Evolutionary conservation across 805 yeast species (phyloP).

Genomic region (Wickerhamiella domercqiae): DNA sequence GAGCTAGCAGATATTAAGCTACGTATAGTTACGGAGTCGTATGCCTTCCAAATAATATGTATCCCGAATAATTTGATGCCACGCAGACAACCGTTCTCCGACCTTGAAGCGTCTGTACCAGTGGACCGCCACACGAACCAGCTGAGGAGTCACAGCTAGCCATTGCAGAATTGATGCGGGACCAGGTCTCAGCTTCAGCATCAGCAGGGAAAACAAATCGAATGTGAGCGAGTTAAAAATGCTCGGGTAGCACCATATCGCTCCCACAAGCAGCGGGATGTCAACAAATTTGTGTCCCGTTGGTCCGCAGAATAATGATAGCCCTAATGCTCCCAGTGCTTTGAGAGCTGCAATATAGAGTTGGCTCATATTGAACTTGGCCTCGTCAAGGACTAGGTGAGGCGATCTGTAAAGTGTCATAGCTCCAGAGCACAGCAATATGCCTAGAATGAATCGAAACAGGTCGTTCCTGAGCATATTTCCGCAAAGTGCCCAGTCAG

Average conservation of each 20-base stretch:
- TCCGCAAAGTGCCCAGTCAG: conserved; percentile 4
- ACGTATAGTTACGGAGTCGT: background rate
- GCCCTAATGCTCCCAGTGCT: background rate
- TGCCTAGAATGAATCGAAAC: conserved; percentile 4
- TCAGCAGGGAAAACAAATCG: background rate
- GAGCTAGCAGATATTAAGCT: too few relatives aligned
- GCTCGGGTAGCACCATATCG: background rate
- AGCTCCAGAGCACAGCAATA: conserved; percentile 5
- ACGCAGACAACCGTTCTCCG: background rate
- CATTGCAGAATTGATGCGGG: background rate
- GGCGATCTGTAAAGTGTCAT: conserved; percentile 2
- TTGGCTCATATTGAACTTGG: background rate
- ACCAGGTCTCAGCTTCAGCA: background rate
- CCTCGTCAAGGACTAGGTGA: conserved; percentile 2
- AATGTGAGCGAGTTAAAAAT: background rate
- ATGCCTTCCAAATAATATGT: background rate
- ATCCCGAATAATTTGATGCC: background rate
- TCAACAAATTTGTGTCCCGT: background rate
- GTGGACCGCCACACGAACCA: background rate
- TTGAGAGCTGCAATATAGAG: background rate
- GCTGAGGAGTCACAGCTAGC: background rate
- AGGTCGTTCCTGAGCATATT: conserved; percentile 8
- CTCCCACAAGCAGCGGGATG: background rate
- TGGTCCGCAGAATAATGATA: background rate
- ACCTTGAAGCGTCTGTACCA: background rate